phyloP scores from a whole-genome alignment of 768 basidiomycete species.

The Podaxis rugospora region DNA sequence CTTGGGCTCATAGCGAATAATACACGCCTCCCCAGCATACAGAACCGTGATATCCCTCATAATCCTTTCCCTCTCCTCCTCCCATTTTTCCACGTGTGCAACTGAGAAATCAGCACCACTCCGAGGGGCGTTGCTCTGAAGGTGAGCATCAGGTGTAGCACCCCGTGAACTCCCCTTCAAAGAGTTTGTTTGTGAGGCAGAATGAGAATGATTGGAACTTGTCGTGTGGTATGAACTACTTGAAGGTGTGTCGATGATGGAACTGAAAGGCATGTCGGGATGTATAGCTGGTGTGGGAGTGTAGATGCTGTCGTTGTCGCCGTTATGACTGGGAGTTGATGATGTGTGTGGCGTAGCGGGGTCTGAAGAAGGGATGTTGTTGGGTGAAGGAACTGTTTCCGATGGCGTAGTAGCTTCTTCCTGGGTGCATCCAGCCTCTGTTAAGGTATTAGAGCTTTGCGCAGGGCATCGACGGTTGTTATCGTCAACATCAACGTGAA shows the following conservation, averaged over 20 bases:
- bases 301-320: constrained; percentile 9
- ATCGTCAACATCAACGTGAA: neutral
- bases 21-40: constrained; percentile 1
- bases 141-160: neutral
- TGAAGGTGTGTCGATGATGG: neutral
- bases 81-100: neutral
- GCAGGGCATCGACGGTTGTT: neutral
- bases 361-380: constrained; percentile 10
- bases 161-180: neutral
- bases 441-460: neutral
- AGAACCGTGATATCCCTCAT: neutral
- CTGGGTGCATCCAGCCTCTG: constrained; percentile 4
- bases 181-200: neutral
- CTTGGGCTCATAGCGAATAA: constrained; percentile 10
- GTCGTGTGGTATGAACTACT: neutral
- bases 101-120: neutral
- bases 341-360: constrained; percentile 1
- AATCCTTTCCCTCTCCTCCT: neutral
- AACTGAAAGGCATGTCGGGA: neutral
- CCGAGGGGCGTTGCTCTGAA: neutral
- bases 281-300: neutral
- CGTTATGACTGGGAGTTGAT: constrained; percentile 12
- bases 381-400: constrained; percentile 15
- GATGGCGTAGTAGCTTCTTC: constrained; percentile 6
- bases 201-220: neutral